Evolutionary conservation across 2,329 filamentous ascomycete species (phyloP), one percentile per base, ranked within the genome.

Genomic region (Dactylellina haptotyla): DNA sequence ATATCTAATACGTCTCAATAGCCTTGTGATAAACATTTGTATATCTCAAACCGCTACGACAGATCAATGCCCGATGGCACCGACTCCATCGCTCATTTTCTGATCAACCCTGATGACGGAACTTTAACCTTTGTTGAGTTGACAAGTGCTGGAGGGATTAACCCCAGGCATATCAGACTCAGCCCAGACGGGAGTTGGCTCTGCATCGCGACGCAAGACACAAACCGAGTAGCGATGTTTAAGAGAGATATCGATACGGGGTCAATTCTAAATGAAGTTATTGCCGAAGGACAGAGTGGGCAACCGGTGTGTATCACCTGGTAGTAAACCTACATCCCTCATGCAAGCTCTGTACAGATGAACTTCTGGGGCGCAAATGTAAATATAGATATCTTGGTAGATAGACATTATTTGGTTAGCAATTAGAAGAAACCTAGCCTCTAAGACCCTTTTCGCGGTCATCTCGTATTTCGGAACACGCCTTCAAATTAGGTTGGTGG

Each of bases 1-100:
- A 10, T n/a, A 23, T 9, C 16, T 6, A n/a, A 45, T n/a, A 46
- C 9, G 2, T 18, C 39, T 46, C 72, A 67, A 59, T 61, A 87
- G 86, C 85, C 86, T 53, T 85, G 88, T 77, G 82, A 84, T 71
- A 85, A 84, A 34, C 90, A 87, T 82, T 79, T 93, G 57, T 83
- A 90, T 76, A 84, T 90, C 43, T 89, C 88, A 1, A 90, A 90
- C 75, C 88, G 91, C 74, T 85, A 86, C 78, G 89, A 89, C 78
- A 83, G 82, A 46, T 81, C 84, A 20, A 85, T 88, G 78, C 73
- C 77, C 76, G 82, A 64, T 14, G 64, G 64, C 32, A 75, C 63
- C 0, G 89, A 91, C 79, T 85, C 89, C 0, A 81, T 93, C 61
- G 84, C 89, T 72, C 87, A 83, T 69, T 91, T 87, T 81, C 78